Evolutionary conservation across 2,329 filamentous ascomycete species (phyloP).

Genomic region (Dothistroma septosporum): DNA sequence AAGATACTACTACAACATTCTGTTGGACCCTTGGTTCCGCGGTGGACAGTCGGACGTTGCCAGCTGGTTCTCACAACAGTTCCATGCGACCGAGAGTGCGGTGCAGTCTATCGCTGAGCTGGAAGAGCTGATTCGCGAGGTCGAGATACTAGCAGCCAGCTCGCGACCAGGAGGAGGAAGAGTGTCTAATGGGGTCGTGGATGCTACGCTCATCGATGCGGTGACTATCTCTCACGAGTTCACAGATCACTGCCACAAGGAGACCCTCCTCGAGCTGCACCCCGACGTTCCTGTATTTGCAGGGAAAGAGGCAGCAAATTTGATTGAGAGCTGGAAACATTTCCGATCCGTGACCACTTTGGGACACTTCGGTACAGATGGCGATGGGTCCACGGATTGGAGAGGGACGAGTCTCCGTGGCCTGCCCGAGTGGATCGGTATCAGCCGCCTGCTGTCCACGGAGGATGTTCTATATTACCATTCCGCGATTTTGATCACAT

Average conservation of each 20-base stretch:
- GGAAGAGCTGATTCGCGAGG: constrained; percentile 48
- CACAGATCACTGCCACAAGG: constrained; percentile 63
- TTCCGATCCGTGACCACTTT: constrained; percentile 54
- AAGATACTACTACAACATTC: constrained; percentile 58
- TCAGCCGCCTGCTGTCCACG: constrained; percentile 53
- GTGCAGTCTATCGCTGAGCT: constrained; percentile 55
- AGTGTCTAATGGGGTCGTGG: constrained; percentile 10
- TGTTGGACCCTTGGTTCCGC: constrained; percentile 63
- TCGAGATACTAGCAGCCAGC: constrained; percentile 44
- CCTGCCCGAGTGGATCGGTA: constrained; percentile 59
- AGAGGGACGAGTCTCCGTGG: constrained; percentile 41
- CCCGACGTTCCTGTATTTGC: constrained; percentile 56
- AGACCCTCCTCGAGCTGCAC: constrained; percentile 56
- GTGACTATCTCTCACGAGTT: constrained; percentile 63
- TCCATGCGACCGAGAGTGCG: constrained; percentile 54
- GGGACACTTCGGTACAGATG: constrained; percentile 41
- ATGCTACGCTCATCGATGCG: constrained; percentile 50
- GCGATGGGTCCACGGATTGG: constrained; percentile 40
- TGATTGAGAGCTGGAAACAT: constrained; percentile 57
- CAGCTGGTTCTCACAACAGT: constrained; percentile 62
- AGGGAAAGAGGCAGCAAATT: constrained; percentile 52
- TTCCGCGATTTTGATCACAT: constrained; percentile 57
- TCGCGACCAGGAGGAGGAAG: constrained; percentile 21
- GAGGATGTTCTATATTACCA: constrained; percentile 59
- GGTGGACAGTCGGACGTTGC: constrained; percentile 62